Evolutionary conservation across 805 yeast genomes (phyloP), one percentile per base, ranked within the genome.

Genomic region (Lachancea sp.): DNA sequence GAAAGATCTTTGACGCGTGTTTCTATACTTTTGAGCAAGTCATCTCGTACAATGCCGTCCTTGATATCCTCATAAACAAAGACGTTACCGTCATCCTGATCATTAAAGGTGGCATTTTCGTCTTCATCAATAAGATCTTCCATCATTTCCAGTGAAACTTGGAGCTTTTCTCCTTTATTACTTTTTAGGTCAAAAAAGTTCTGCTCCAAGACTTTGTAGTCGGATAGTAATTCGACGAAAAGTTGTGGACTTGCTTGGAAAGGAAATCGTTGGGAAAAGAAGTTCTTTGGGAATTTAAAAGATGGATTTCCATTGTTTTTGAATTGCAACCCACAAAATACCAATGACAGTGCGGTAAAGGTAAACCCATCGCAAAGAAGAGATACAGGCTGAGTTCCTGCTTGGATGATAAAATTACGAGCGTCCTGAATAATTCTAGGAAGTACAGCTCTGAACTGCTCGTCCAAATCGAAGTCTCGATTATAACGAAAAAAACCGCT

Each of bases 311-410:
- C 51, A 2, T 42, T 41, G 19, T 56, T 56, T 41, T 57, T 59
- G 45, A 58, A 63, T 41, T 59, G 62, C 10, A 57, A 38, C 2
- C 67, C 68, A 32, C 65, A 55, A 43, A 55, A 65, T 26, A 65
- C 42, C 17, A 65, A 45, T 3, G 66, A 43, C 32, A 60, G 46
- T 8, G 56, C 61, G 6, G 63, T 53, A 37, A 63, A 59, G 3
- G 60, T 52, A 35, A 53, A 54, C 2, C 69, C 68, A 48, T 60
- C 65, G 42, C 65, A 60, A 22, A 63, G 48, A 31, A 65, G 38
- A 2, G 67, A 61, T 9, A 63, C 58, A 0, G 69, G 69, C 44
- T 65, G 69, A 9, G 69, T 63, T 8, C 59, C 62, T 3, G 67
- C 63, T 38, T 65, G 67, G 1, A 63, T 58, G 15, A 65, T 62